These are phyloP conservation scores for Pseudognaphalium luteoalbum DNA, from an alignment of 129 eudicot species.

Conservation along the genomic window DNA sequence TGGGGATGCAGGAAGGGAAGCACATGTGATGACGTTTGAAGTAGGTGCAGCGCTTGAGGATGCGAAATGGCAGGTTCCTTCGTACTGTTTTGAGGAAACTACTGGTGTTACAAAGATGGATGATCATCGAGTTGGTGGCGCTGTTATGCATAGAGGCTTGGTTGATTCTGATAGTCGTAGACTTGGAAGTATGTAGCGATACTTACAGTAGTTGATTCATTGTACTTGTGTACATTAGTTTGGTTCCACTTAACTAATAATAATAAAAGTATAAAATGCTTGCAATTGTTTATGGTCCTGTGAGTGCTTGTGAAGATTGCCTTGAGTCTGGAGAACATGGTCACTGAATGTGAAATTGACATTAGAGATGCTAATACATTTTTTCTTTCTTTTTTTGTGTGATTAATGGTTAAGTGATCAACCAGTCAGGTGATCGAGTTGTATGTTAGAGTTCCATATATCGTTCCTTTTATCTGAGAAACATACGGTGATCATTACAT, in stretches of 20 bases:
- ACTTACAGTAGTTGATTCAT: not conserved
- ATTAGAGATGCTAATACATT: no score
- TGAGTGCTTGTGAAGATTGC: not conserved
- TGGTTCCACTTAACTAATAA: not conserved
- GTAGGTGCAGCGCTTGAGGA: constrained; percentile 91
- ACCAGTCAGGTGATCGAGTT: no score
- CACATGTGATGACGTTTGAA: constrained; percentile 85
- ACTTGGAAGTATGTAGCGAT: not conserved
- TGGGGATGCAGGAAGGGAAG: constrained; percentile 57
- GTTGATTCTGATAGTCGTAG: not conserved
- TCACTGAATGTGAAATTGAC: not conserved
- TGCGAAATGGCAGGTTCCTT: constrained; percentile 79
- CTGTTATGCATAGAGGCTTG: not conserved
- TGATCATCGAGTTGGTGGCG: not conserved
- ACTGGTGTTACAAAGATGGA: constrained; percentile 13
- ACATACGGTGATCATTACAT: no score
- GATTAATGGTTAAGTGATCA: no score
- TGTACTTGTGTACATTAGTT: not conserved
- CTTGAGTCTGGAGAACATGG: not conserved
- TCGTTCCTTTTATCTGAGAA: no score
- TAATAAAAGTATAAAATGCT: not conserved
- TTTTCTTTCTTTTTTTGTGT: no score
- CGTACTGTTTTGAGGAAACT: constrained; percentile 58
- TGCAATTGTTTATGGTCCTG: not conserved
- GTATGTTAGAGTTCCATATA: no score